Percentiles rank a stretch among this genome's conserved stretches.
Conservation (phyloP, 2,329 filamentous ascomycete species). For the Pseudogymnoascus sp. region DNA sequence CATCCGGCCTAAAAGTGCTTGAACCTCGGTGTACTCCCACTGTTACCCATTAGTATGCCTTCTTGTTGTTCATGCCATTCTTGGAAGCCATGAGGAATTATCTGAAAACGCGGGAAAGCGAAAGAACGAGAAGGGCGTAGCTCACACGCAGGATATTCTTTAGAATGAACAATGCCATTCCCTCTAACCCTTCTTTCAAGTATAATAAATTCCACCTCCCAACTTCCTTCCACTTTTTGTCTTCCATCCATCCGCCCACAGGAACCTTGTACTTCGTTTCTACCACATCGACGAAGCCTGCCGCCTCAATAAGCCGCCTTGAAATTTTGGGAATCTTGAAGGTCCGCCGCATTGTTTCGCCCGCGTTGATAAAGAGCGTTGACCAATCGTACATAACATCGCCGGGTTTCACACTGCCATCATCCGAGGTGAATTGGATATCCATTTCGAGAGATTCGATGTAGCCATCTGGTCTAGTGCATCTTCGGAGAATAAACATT, state of each 20-base stretch:
- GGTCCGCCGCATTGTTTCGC: conserved; percentile 21
- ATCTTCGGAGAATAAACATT: conserved; percentile 13
- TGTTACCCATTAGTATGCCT: not conserved
- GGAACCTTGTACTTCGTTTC: conserved; percentile 5
- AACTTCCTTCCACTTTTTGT: not conserved
- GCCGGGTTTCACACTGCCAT: conserved; percentile 25
- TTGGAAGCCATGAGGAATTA: not conserved
- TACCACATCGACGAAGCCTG: conserved; percentile 4
- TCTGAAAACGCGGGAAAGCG: not conserved
- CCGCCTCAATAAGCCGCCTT: conserved; percentile 2
- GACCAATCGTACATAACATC: not conserved
- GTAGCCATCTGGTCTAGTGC: conserved; percentile 35
- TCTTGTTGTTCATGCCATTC: not conserved
- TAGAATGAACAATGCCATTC: not conserved
- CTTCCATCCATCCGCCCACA: conserved; percentile 5
- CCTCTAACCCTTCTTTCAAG: not conserved
- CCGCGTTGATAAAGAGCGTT: conserved; percentile 29
- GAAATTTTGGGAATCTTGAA: not conserved
- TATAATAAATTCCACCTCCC: not conserved
- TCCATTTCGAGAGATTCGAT: conserved; percentile 35
- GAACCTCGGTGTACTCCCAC: not conserved
- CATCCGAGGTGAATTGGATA: conserved; percentile 31
- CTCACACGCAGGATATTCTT: not conserved
- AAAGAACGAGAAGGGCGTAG: not conserved
- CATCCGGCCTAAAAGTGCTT: not conserved